These are phyloP conservation scores for Talaromyces verruculosus DNA, from an alignment of 2,329 filamentous ascomycete species.

Conservation along the genomic window DNA sequence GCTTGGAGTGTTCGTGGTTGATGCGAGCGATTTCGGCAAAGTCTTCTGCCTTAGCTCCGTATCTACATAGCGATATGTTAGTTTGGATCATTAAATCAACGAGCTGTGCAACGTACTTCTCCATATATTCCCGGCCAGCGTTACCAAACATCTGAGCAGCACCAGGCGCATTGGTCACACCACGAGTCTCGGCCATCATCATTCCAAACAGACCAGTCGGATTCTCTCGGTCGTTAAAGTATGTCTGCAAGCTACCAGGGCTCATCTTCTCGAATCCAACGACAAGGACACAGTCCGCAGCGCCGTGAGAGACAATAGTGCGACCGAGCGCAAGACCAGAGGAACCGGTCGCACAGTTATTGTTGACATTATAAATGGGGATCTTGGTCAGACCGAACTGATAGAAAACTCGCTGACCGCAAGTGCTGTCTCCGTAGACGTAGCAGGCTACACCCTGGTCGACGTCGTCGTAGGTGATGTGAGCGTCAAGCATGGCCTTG, in stretches of 20 bases:
- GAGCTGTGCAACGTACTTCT: constrained; percentile 61
- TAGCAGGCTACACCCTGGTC: constrained; percentile 96
- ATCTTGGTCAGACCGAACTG: constrained; percentile 98
- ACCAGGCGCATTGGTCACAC: constrained; percentile 76
- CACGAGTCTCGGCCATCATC: constrained; percentile 83
- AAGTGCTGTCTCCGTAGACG: constrained; percentile 94
- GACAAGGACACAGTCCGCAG: constrained; percentile 83
- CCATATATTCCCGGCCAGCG: constrained; percentile 89
- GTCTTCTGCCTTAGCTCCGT: constrained; percentile 78
- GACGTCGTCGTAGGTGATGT: constrained; percentile 95
- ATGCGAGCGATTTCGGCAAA: constrained; percentile 92
- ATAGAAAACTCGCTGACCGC: constrained; percentile 95
- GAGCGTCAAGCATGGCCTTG: constrained; percentile 72
- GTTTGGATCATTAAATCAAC: background rate
- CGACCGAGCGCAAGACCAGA: constrained; percentile 84
- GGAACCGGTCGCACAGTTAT: constrained; percentile 96
- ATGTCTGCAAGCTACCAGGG: constrained; percentile 77
- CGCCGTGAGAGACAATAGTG: constrained; percentile 75
- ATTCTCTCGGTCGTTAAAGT: constrained; percentile 82
- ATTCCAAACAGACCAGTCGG: constrained; percentile 69
- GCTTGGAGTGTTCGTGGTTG: constrained; percentile 87
- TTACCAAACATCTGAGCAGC: constrained; percentile 96
- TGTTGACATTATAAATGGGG: constrained; percentile 97
- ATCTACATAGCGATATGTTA: constrained; percentile 48
- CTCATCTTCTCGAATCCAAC: constrained; percentile 99